Evolutionary conservation across 106 monocot genomes (phyloP).

Genomic region (Dioscorea dumetorum): DNA sequence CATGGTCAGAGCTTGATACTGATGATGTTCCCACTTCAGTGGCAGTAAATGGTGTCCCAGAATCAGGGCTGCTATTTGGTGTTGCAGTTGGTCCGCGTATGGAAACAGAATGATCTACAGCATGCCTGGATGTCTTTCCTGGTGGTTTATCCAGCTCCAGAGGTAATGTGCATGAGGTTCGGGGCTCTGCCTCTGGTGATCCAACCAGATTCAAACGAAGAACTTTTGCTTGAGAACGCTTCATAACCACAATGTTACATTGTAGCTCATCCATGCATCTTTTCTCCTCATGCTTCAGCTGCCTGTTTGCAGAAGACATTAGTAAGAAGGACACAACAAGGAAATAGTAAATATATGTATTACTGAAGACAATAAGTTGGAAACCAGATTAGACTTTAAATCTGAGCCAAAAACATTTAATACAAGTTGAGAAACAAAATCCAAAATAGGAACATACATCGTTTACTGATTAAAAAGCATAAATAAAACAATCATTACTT

Average conservation of each 20-base stretch:
- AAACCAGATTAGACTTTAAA: background rate
- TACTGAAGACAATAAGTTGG: background rate
- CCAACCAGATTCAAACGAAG: conserved; percentile 75
- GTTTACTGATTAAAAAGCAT: background rate
- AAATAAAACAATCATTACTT: conserved; percentile 44
- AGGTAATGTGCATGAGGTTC: conserved; percentile 5
- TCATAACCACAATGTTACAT: conserved; percentile 95
- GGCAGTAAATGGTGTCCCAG: conserved; percentile 4
- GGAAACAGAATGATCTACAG: background rate
- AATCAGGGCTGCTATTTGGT: conserved; percentile 10
- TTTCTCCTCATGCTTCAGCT: conserved; percentile 82
- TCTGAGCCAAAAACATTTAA: background rate
- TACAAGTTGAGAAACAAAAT: background rate
- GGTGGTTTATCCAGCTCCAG: conserved; percentile 5
- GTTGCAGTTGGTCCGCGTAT: conserved; percentile 10
- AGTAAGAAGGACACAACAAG: background rate
- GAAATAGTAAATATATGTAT: background rate
- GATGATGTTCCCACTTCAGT: conserved; percentile 18
- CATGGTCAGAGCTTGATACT: conserved; percentile 14
- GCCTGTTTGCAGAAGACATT: conserved; percentile 24
- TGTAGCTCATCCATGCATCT: conserved; percentile 85
- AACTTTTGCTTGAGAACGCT: conserved; percentile 85
- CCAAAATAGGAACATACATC: no score
- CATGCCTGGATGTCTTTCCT: background rate
- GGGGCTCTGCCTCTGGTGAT: conserved; percentile 22